A percentile compares a stretch with the other conserved stretches of the same genome.
phyloP scores from a whole-genome alignment of 2,329 filamentous ascomycete genomes.

The Epicoccum nigrum region DNA sequence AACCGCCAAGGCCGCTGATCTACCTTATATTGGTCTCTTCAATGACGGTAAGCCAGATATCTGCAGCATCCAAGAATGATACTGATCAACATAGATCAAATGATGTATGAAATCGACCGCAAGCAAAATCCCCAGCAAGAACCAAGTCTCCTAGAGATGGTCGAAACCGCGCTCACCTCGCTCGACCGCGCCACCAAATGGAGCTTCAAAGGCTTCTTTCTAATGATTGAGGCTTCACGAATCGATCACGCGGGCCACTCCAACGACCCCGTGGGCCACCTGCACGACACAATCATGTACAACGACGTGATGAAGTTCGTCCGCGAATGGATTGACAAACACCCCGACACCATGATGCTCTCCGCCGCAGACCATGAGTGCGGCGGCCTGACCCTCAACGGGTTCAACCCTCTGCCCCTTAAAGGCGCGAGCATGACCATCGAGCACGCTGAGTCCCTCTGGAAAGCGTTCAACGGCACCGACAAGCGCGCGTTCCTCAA shows the following conservation, averaged over 20 bases:
- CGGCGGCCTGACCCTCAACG: slow-evolving; percentile 49
- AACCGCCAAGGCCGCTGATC: slow-evolving; percentile 26
- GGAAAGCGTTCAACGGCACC: slow-evolving; percentile 38
- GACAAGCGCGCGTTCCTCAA: slow-evolving; percentile 38
- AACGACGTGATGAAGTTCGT: slow-evolving; percentile 49
- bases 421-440: slow-evolving; percentile 38
- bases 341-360: slow-evolving; percentile 49
- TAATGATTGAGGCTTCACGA: slow-evolving; percentile 43
- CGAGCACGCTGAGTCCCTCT: slow-evolving; percentile 38
- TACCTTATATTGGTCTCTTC: slow-evolving; percentile 51
- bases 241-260: slow-evolving; percentile 35
- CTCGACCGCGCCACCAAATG: slow-evolving; percentile 44
- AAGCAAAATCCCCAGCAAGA: slow-evolving; percentile 46
- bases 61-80: neutral
- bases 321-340: slow-evolving; percentile 49
- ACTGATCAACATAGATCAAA: slow-evolving; percentile 26
- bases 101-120: slow-evolving; percentile 47
- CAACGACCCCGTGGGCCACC: slow-evolving; percentile 34
- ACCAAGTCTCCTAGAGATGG: slow-evolving; percentile 51
- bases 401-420: slow-evolving; percentile 46
- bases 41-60: slow-evolving; percentile 33
- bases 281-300: slow-evolving; percentile 51
- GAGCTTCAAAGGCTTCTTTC: slow-evolving; percentile 48
- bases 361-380: slow-evolving; percentile 52
- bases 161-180: slow-evolving; percentile 47